These are phyloP conservation scores for Ustilago loliicola DNA, from an alignment of 1,284 basidiomycete species.

Conservation along the genomic window DNA sequence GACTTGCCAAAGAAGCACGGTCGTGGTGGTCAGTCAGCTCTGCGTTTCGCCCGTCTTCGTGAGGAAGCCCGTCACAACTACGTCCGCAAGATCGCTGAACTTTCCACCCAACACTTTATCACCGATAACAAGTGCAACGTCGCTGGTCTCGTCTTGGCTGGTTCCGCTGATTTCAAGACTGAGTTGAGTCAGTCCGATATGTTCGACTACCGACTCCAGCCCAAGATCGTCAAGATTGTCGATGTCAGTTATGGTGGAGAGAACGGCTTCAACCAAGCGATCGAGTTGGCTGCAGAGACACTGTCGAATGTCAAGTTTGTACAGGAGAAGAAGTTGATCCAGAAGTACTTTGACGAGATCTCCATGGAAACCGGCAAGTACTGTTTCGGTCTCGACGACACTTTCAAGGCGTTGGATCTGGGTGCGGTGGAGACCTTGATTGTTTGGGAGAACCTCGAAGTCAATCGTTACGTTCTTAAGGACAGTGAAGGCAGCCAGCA, in stretches of 20 bases:
- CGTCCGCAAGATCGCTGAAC: slow-evolving; percentile 97
- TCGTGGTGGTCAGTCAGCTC: slow-evolving; percentile 98
- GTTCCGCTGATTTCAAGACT: slow-evolving; percentile 98
- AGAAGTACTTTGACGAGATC: slow-evolving; percentile 99
- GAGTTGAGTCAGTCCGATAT: slow-evolving; percentile 96
- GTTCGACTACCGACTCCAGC: slow-evolving; percentile 85
- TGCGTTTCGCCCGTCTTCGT: slow-evolving; percentile 99
- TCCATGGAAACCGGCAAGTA: slow-evolving; percentile 97
- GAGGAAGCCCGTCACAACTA: slow-evolving; percentile 99
- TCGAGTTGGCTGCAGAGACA: slow-evolving; percentile 94
- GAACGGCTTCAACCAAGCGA: slow-evolving; percentile 99
- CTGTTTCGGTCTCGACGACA: slow-evolving; percentile 98
- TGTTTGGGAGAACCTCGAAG: slow-evolving; percentile 88
- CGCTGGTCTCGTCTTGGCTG: slow-evolving; percentile 94
- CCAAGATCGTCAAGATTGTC: slow-evolving; percentile 81
- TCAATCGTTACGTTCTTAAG: slow-evolving; percentile 63
- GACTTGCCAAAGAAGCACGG: slow-evolving; percentile 99
- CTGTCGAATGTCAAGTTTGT: slow-evolving; percentile 99
- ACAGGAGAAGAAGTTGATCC: slow-evolving; percentile 88
- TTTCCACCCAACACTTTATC: slow-evolving; percentile 97
- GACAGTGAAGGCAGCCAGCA: slow-evolving; percentile 63
- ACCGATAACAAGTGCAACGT: slow-evolving; percentile 99
- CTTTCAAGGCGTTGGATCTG: slow-evolving; percentile 94
- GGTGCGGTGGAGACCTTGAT: slow-evolving; percentile 97
- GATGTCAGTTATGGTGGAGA: slow-evolving; percentile 99